A percentile compares a stretch with the other conserved stretches of the same genome.
phyloP scores from a whole-genome alignment of 1,284 basidiomycete species.

The Microbotryum lychnidis-dioicae region DNA sequence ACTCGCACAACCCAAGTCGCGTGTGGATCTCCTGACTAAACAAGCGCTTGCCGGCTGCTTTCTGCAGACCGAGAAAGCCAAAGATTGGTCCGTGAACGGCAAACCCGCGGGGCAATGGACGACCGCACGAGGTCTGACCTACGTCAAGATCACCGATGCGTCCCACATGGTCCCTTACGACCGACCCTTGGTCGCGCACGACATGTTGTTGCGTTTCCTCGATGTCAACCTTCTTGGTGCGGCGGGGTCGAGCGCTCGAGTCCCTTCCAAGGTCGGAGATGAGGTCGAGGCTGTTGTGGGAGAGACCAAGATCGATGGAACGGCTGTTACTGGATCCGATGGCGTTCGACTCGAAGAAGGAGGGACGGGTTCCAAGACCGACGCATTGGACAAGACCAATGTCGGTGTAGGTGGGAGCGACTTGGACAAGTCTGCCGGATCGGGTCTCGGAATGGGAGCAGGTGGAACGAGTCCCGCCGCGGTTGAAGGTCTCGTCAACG shows the following conservation, averaged over 20 bases:
- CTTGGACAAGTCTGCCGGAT: not conserved
- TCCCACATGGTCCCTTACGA: slow-evolving; percentile 93
- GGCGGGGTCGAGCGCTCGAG: slow-evolving; percentile 59
- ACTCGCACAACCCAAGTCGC: not conserved
- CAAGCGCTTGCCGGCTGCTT: not conserved
- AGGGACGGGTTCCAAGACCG: slow-evolving; percentile 40
- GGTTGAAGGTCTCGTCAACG: slow-evolving; percentile 73
- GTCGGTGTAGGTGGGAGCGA: slow-evolving; percentile 40
- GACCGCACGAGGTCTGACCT: slow-evolving; percentile 79
- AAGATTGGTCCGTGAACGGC: slow-evolving; percentile 69
- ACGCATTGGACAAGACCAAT: slow-evolving; percentile 35
- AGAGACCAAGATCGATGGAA: slow-evolving; percentile 35
- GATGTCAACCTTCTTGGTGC: slow-evolving; percentile 74
- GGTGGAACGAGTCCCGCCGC: slow-evolving; percentile 63
- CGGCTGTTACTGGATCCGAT: slow-evolving; percentile 35
- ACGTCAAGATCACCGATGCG: slow-evolving; percentile 72
- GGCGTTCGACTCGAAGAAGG: slow-evolving; percentile 44
- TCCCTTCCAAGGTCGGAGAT: slow-evolving; percentile 65
- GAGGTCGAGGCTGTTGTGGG: slow-evolving; percentile 52
- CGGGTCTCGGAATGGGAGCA: slow-evolving; percentile 52
- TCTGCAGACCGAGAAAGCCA: slow-evolving; percentile 59
- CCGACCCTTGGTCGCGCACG: slow-evolving; percentile 76
- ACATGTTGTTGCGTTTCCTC: slow-evolving; percentile 98
- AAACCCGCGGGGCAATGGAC: slow-evolving; percentile 83
- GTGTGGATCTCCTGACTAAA: not conserved